Base-by-base conservation (phyloP, 352 stramenopile species). In the Globisporangium cylindrosporum region DNA sequence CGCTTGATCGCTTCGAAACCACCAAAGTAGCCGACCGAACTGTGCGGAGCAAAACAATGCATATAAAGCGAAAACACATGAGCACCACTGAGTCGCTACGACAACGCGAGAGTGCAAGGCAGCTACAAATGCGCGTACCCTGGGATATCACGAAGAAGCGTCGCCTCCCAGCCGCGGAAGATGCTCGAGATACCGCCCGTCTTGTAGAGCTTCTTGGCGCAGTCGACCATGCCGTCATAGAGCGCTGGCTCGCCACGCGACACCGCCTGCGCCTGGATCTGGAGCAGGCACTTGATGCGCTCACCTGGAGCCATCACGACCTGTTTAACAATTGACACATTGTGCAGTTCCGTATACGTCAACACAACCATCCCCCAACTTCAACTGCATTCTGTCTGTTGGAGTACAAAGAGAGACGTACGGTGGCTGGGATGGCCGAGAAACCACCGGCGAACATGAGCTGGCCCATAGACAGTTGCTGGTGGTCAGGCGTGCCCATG, bases 161-260 rank as follows among this genome's bases (percentile, higher is more conserved):
- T 99, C 10, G 95, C 92, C 70, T 96, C 85, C 73, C 93, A 98
- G 61, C 97, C 97, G 57, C 96, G 95, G 78, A 97, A 99, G 27
- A 99, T 81, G 72, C 90, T 98, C 34, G 81, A 78, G 32, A 99
- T 69, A 48, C 97, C 97, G 36, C 96, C 97, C 24, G 92, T 84
- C 64, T 77, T 84, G 76, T 97, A 97, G 24, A 99, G 75, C 72
- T 98, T 88, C 75, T 91, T 96, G 49, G 84, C 93, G 67, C 97
- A 99, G 78, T 99, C 95, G 22, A 96, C 38, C 92, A 99, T 98
- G 58, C 97, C 97, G 41, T 89, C 92, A 76, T 99, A 99, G 59
- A 97, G 75, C 70, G 89, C 86, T 20, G 82, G 78, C 72, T 92
- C 81, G 38, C 86, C 84, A 38, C 86, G 84, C 46, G 90, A 85